Evolutionary conservation across 306 rosid genomes (phyloP).

Genomic region (Dicorynia guianensis): DNA sequence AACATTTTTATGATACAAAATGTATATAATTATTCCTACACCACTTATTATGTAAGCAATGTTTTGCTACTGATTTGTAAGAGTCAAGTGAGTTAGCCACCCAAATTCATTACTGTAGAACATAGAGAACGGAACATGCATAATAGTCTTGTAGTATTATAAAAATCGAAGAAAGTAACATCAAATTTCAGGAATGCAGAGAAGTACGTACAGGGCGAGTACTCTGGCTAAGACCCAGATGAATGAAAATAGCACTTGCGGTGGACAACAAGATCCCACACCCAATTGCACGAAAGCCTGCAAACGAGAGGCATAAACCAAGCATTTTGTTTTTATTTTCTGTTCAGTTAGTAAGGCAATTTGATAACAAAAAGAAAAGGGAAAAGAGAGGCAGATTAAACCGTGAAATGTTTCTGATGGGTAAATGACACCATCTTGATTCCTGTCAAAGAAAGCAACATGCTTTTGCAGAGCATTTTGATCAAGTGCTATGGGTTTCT

Average conservation of each 20-base stretch:
- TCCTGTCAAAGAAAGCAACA: slow-evolving; percentile 58
- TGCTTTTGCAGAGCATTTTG: slow-evolving; percentile 52
- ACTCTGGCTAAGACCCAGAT: slow-evolving; percentile 50
- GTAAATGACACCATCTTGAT: slow-evolving; percentile 55
- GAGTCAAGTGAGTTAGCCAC: no score
- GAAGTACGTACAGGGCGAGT: slow-evolving; percentile 59
- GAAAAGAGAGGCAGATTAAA: neutral
- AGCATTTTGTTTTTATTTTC: neutral
- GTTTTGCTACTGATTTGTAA: no score
- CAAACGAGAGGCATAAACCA: no score
- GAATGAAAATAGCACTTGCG: slow-evolving; percentile 44
- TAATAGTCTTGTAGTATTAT: no score
- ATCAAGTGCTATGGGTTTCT: neutral
- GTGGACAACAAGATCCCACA: slow-evolving; percentile 47
- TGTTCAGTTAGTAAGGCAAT: neutral
- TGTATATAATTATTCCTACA: no score
- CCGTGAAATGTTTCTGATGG: slow-evolving; percentile 70
- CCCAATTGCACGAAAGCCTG: slow-evolving; percentile 74
- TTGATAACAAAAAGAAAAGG: no score
- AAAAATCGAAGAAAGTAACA: neutral
- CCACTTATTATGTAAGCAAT: no score
- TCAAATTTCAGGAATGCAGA: neutral
- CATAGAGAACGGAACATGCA: no score
- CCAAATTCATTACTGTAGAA: no score
- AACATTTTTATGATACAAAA: no score